Evolutionary conservation across 1,284 basidiomycete species (phyloP).

Genomic region (Fomes fomentarius): DNA sequence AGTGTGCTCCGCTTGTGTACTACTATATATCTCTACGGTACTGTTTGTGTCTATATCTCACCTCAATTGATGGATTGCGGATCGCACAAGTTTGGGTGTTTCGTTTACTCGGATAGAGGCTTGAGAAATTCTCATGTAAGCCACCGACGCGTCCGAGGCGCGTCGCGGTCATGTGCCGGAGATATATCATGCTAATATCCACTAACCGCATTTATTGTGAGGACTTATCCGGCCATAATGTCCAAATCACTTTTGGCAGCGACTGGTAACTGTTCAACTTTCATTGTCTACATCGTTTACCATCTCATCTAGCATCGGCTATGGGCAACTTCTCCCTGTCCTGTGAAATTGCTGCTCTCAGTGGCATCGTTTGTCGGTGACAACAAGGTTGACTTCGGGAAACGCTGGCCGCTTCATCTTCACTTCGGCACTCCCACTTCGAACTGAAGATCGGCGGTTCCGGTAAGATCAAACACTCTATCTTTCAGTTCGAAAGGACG

Average conservation of each 20-base stretch:
- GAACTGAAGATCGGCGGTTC: background rate
- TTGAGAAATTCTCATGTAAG: background rate
- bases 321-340: no score
- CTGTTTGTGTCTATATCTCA: slow-evolving; percentile 20
- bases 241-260: no score
- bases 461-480: background rate
- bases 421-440: background rate
- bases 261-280: no score
- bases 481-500: no score
- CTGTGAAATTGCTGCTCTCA: no score
- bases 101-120: no score
- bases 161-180: slow-evolving; percentile 14
- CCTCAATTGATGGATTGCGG: slow-evolving; percentile 15
- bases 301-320: no score
- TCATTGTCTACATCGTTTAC: no score
- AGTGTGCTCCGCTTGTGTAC: slow-evolving; percentile 22
- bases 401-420: background rate
- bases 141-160: slow-evolving; percentile 13
- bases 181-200: no score
- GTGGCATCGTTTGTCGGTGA: background rate
- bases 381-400: background rate
- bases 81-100: background rate
- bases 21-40: slow-evolving; percentile 23
- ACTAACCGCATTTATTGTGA: no score
- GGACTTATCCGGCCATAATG: no score